Percentiles rank a stretch among this genome's conserved stretches.
Conservation (phyloP, 176 grass and related monocot genomes). For the Sorghum bicolor region Sorghum_bicolor_NCBIv3 NC_012872.2:68053001-68053500, state of each 20-base stretch:
- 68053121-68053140: slow-evolving; percentile 34
- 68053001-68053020: background rate
- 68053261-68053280: background rate
- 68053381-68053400: background rate
- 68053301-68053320: slow-evolving; percentile 24
- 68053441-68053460: background rate
- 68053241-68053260: slow-evolving; percentile 37
- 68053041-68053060: background rate
- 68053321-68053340: background rate
- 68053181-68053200: background rate
- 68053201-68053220: slow-evolving; percentile 11
- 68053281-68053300: background rate
- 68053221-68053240: background rate
- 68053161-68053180: slow-evolving; percentile 33
- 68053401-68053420: background rate
- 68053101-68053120: slow-evolving; percentile 46
- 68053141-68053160: background rate
- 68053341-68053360: background rate
- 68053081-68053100: slow-evolving; percentile 20
- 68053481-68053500: background rate
- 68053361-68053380: too few relatives aligned
- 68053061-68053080: background rate
- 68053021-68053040: slow-evolving; percentile 48
- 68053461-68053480: too few relatives aligned
- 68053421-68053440: background rate